These are phyloP conservation scores for Sclerotinia sclerotiorum DNA, from an alignment of 2,329 filamentous ascomycete genomes.

Conservation along the genomic window DNA sequence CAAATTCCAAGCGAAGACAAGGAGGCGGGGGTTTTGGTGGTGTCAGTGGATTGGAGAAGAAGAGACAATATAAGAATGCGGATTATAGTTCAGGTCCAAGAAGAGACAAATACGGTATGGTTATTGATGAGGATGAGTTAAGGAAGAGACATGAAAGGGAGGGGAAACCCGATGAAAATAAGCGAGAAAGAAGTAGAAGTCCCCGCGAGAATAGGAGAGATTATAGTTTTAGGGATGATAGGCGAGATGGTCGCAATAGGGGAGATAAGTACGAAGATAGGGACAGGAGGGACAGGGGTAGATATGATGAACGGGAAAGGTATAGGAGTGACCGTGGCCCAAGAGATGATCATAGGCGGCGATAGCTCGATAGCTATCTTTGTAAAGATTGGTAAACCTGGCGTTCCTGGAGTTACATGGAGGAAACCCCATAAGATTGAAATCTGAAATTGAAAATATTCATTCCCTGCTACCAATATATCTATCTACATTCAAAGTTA, in stretches of 20 bases:
- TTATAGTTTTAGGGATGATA: conserved; percentile 26
- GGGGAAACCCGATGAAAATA: conserved; percentile 36
- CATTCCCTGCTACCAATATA: background rate
- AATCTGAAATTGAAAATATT: background rate
- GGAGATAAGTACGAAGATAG: conserved; percentile 31
- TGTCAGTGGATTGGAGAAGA: conserved; percentile 82
- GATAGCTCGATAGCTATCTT: background rate
- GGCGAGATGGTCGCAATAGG: conserved; percentile 31
- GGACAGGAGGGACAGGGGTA: conserved; percentile 29
- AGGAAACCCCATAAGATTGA: background rate
- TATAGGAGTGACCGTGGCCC: conserved; percentile 5
- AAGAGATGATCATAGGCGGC: conserved; percentile 19
- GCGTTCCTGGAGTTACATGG: conserved; percentile 1
- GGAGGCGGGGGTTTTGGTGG: conserved; percentile 82
- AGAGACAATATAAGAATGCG: conserved; percentile 75
- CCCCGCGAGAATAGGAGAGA: conserved; percentile 33
- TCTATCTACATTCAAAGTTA: too few relatives aligned
- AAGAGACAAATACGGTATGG: conserved; percentile 68
- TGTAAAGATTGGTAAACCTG: background rate
- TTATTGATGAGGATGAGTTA: conserved; percentile 74
- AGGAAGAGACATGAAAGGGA: conserved; percentile 50
- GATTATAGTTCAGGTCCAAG: conserved; percentile 41
- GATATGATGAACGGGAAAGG: conserved; percentile 29
- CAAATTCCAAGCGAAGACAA: conserved; percentile 73
- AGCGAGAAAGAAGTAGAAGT: conserved; percentile 40